A percentile compares a stretch with the other conserved stretches of the same genome.
phyloP scores from a whole-genome alignment of 257 asterid genomes.

The Anisodus acutangulus region DNA sequence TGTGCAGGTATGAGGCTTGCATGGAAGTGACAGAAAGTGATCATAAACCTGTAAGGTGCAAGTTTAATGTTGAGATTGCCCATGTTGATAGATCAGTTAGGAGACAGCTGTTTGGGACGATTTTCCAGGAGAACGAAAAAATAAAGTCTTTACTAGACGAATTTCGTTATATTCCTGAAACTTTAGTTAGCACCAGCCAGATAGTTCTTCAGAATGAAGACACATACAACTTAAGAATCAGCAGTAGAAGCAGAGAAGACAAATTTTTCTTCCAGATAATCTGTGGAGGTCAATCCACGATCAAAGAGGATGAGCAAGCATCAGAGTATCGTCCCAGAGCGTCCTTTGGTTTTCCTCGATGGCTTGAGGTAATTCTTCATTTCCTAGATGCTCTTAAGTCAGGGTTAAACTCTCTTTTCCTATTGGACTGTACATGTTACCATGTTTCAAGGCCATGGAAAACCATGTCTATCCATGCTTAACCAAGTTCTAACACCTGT shows the following conservation, averaged over 20 bases:
- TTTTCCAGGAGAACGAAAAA: constrained; percentile 51
- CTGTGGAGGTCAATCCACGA: constrained; percentile 80
- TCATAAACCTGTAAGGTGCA: constrained; percentile 96
- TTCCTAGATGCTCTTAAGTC: neutral
- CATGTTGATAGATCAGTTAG: constrained; percentile 82
- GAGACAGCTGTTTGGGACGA: constrained; percentile 75
- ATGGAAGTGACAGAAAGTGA: constrained; percentile 98
- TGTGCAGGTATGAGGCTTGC: constrained; percentile 79
- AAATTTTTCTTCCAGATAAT: constrained; percentile 59
- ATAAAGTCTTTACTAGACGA: constrained; percentile 58
- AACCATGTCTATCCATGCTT: neutral
- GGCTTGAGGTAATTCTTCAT: constrained; percentile 80
- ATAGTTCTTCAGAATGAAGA: constrained; percentile 76
- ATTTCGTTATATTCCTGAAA: constrained; percentile 70
- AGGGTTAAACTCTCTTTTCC: neutral
- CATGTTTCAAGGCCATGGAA: constrained; percentile 2
- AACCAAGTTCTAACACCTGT: neutral
- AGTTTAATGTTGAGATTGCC: constrained; percentile 77
- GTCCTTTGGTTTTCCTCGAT: constrained; percentile 81
- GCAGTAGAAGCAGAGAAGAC: constrained; percentile 69
- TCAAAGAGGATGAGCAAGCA: constrained; percentile 57
- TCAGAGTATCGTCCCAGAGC: constrained; percentile 73
- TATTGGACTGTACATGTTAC: neutral
- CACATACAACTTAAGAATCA: constrained; percentile 62
- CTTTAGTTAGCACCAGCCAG: constrained; percentile 52